Percentiles rank a stretch among this genome's conserved stretches.
Conservation (phyloP, 805 yeast genomes). For the Ogataea angusta region DNA sequence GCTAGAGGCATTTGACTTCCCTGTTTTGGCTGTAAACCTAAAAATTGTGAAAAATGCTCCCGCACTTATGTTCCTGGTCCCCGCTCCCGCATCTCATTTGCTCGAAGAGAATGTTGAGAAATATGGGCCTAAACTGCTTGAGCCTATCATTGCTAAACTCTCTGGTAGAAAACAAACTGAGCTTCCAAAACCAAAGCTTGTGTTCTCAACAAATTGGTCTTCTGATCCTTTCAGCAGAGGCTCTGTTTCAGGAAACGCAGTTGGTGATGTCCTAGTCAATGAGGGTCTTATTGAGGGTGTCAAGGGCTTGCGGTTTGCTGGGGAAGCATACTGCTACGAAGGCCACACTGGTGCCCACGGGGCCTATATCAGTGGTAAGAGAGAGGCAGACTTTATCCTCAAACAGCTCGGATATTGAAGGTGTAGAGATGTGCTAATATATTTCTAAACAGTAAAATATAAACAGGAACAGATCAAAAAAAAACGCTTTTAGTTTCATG, state of each 20-base stretch:
- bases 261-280: slow-evolving; percentile 40
- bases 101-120: slow-evolving; percentile 38
- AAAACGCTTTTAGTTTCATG: not conserved
- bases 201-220: slow-evolving; percentile 42
- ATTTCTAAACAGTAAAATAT: slow-evolving; percentile 2
- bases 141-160: slow-evolving; percentile 38
- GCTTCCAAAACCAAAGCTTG: slow-evolving; percentile 26
- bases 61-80: slow-evolving; percentile 42
- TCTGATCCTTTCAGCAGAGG: slow-evolving; percentile 48
- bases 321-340: slow-evolving; percentile 49
- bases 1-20: slow-evolving; percentile 29
- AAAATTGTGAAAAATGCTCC: slow-evolving; percentile 30
- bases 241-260: slow-evolving; percentile 42
- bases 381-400: slow-evolving; percentile 38
- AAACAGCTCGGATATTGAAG: slow-evolving; percentile 1
- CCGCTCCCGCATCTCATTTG: slow-evolving; percentile 46
- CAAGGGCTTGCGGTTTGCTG: slow-evolving; percentile 47
- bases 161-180: slow-evolving; percentile 19
- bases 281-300: slow-evolving; percentile 30
- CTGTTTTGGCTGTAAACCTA: slow-evolving; percentile 28
- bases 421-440: not conserved
- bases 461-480: slow-evolving; percentile 1
- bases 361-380: slow-evolving; percentile 47
- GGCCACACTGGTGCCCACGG: slow-evolving; percentile 58
- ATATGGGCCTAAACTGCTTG: slow-evolving; percentile 40